Evolutionary conservation across 2,329 filamentous ascomycete species (phyloP).

Genomic region (Moelleriella libera): DNA sequence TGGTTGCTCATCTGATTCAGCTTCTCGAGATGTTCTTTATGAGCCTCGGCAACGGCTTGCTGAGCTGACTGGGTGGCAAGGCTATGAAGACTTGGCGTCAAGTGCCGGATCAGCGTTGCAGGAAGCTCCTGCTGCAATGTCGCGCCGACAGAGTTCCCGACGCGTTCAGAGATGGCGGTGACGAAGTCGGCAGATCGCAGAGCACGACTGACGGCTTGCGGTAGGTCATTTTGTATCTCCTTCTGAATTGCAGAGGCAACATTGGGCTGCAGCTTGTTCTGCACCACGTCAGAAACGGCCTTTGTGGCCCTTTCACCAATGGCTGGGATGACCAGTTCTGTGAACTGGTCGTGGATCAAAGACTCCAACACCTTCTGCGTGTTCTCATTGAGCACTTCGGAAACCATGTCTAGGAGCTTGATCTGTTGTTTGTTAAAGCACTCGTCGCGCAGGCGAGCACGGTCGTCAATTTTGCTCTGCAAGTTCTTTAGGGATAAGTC

Average conservation of each 20-base stretch:
- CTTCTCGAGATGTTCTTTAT: slow-evolving; percentile 42
- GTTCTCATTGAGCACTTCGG: slow-evolving; percentile 46
- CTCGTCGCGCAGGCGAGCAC: slow-evolving; percentile 38
- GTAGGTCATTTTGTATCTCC: slow-evolving; percentile 59
- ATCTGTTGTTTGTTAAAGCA: slow-evolving; percentile 38
- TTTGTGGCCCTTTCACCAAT: slow-evolving; percentile 54
- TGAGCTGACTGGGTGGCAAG: slow-evolving; percentile 53
- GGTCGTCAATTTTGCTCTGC: slow-evolving; percentile 50
- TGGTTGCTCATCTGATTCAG: slow-evolving; percentile 37
- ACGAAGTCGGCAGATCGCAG: slow-evolving; percentile 63
- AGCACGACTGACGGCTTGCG: slow-evolving; percentile 36
- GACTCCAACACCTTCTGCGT: slow-evolving; percentile 59
- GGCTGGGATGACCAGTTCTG: slow-evolving; percentile 60
- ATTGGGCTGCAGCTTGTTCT: slow-evolving; percentile 50
- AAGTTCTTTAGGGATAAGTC: slow-evolving; percentile 46
- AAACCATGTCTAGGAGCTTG: slow-evolving; percentile 42
- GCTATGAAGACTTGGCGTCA: slow-evolving; percentile 53
- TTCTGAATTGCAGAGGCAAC: slow-evolving; percentile 53
- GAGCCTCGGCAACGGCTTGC: slow-evolving; percentile 53
- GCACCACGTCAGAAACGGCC: slow-evolving; percentile 58
- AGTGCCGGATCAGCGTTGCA: slow-evolving; percentile 42
- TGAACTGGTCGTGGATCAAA: slow-evolving; percentile 64
- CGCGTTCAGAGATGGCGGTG: slow-evolving; percentile 53
- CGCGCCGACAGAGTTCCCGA: slow-evolving; percentile 50
- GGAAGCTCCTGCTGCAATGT: slow-evolving; percentile 58